Base-by-base conservation (phyloP, 176 grass and related monocot species). In the Dactylis glomerata region DNA sequence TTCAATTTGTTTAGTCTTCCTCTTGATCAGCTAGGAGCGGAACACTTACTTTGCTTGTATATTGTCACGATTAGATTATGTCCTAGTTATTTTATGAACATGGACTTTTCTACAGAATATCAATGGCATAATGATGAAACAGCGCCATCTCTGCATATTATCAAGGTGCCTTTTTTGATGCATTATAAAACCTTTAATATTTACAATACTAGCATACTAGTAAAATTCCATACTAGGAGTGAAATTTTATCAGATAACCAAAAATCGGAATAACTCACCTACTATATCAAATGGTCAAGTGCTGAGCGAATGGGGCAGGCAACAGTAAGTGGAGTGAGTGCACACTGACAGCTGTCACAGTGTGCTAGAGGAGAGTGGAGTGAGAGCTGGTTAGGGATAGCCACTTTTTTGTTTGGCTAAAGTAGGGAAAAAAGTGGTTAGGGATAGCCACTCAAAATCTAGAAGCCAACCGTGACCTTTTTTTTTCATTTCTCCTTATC, bases 261-360 rank as follows among this genome's bases (percentile, higher is more conserved):
- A 84, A 90, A 50, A 41, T 22, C n/a, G 46, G 32, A 75, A 80
- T 38, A 91, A 68, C 81, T 13, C 50, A 84, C 17, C 80, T 68
- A 87, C 61, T 78, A 82, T 81, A 68, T 75, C 51, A 78, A 45
- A 64, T 66, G 71, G 32, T 37, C n/a, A 72, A 81, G 75, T 86
- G 76, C 80, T 87, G 78, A 57, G 64, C 34, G 33, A 78, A 86
- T 83, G 47, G 56, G 40, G 76, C 3, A 84, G 80, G 80, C 77
- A 82, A 81, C 83, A 87, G 55, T 70, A 66, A 66, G 71, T 85
- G 70, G 63, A 73, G 31, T 66, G 36, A 80, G 83, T 88, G 84
- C 81, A 71, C 65, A 70, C 37, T 66, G 57, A 90, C 88, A 80
- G 75, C 80, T 82, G 68, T 62, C 63, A 71, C 81, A 77, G 87